Base-by-base conservation (phyloP, 805 yeast species). In the Pichia scutulata region DNA sequence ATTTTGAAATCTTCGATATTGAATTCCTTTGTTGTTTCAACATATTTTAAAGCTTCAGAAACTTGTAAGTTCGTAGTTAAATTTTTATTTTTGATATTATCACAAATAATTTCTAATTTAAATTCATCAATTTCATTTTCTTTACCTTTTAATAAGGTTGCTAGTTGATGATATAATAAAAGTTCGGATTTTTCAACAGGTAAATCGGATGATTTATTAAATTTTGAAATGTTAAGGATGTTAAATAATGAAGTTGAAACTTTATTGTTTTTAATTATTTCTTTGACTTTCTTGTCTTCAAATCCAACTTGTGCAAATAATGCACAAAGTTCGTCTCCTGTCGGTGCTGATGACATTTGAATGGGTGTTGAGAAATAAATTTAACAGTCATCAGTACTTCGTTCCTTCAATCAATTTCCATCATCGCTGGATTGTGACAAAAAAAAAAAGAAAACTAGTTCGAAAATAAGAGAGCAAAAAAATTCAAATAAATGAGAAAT, bases 211-310 rank as follows among this genome's bases (percentile, higher is more conserved):
- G 46, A 16, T 33, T 30, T 40, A 7, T 28, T n/a, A 16, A 23
- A 16, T 12, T 30, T 37, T 22, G 76, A 70, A 48, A 78, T 80
- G 23, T 63, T 60, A 49, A 86, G 72, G 52, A 89, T 76, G 37
- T 77, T 77, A 28, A 73, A 75, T 47, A 93, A 74, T 1, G 95
- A 79, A 40, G 72, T 71, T 18, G 92, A 78, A 40, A 90, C 95
- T 67, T 90, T 90, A 64, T 82, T 82, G 71, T 93, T 92, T 67
- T 89, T 92, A 50, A 81, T 67, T 51, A 89, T 83, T 63, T 93
- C 98, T 46, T 81, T 78, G 52, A 86, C 74, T 65, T 87, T 88
- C 58, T 80, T 73, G 18, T 84, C 92, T 58, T 77, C 80, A 57
- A 86, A 80, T 14, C 95, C 95, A 51, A 84, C 64, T 47, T 66